Percentiles rank a stretch among this genome's conserved stretches.
Conservation (phyloP, 2,329 filamentous ascomycete species). For the Xylariaceae sp. region DNA sequence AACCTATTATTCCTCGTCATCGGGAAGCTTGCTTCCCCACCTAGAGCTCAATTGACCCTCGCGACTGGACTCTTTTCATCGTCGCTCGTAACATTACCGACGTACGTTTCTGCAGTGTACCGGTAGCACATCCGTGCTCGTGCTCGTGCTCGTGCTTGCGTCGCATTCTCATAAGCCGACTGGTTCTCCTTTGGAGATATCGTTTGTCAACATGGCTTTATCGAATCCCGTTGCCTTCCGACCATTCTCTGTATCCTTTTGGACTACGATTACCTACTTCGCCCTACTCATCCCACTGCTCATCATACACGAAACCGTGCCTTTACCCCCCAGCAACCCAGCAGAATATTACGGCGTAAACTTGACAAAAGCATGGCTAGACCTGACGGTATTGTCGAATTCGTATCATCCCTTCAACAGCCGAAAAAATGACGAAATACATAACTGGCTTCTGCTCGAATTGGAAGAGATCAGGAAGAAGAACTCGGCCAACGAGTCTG, state of each 20-base stretch:
- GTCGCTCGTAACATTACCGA: constrained; percentile 7
- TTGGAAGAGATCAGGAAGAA: constrained; percentile 72
- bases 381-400: constrained; percentile 77
- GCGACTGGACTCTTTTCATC: constrained; percentile 23
- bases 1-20: constrained; percentile 1
- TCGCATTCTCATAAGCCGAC: constrained; percentile 25
- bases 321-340: constrained; percentile 64
- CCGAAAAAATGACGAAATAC: constrained; percentile 79
- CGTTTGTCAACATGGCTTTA: constrained; percentile 34
- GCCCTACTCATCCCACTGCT: constrained; percentile 76
- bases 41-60: constrained; percentile 29
- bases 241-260: constrained; percentile 80
- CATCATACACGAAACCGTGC: constrained; percentile 77
- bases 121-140: background rate
- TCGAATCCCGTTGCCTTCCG: constrained; percentile 75
- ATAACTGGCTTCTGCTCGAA: constrained; percentile 75
- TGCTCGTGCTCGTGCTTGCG: constrained; percentile 11
- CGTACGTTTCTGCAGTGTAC: constrained; percentile 20
- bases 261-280: constrained; percentile 78
- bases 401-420: constrained; percentile 91
- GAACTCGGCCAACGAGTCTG: constrained; percentile 57
- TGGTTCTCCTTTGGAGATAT: constrained; percentile 16
- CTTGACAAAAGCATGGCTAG: constrained; percentile 83
- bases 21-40: constrained; percentile 35
- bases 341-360: constrained; percentile 71